Percentiles rank a stretch among this genome's conserved stretches.
phyloP scores from a whole-genome alignment of 805 yeast genomes.

The Starmerella davenportii region DNA sequence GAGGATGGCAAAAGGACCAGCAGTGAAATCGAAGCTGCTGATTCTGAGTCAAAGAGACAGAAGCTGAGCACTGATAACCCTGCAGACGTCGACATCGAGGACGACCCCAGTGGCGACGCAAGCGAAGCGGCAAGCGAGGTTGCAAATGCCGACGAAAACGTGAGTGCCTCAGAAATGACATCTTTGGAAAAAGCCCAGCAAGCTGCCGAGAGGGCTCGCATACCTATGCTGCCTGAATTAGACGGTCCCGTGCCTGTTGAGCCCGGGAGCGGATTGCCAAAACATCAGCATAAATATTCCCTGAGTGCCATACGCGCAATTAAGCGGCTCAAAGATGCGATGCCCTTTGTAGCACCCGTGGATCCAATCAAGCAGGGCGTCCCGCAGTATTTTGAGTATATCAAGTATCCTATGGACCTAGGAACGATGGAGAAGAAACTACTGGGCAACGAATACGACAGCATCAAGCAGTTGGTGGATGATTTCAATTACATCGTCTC shows the following conservation, averaged over 20 bases:
- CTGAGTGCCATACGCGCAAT: slow-evolving; percentile 66
- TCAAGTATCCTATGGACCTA: slow-evolving; percentile 82
- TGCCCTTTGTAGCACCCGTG: slow-evolving; percentile 77
- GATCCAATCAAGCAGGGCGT: slow-evolving; percentile 75
- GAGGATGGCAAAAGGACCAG: no score
- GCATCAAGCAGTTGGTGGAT: slow-evolving; percentile 45
- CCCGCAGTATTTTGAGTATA: slow-evolving; percentile 73
- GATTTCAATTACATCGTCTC: slow-evolving; percentile 73
- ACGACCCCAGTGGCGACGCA: no score
- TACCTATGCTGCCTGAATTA: slow-evolving; percentile 16
- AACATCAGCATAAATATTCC: slow-evolving; percentile 70
- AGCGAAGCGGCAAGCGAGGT: no score
- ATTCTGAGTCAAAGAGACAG: no score
- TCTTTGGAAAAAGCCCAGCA: slow-evolving; percentile 15
- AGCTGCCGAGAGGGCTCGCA: slow-evolving; percentile 15
- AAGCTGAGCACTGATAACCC: no score
- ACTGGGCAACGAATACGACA: slow-evolving; percentile 48
- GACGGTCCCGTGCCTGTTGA: slow-evolving; percentile 16
- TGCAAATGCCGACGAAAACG: no score
- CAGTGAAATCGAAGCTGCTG: no score
- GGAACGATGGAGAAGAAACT: slow-evolving; percentile 77
- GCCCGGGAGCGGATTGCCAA: slow-evolving; percentile 20
- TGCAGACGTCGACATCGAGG: no score
- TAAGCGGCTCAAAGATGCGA: slow-evolving; percentile 79
- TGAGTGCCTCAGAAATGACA: no score